phyloP scores from a whole-genome alignment of 202 grass and related monocot genomes.

The Zoysia matrella region DNA sequence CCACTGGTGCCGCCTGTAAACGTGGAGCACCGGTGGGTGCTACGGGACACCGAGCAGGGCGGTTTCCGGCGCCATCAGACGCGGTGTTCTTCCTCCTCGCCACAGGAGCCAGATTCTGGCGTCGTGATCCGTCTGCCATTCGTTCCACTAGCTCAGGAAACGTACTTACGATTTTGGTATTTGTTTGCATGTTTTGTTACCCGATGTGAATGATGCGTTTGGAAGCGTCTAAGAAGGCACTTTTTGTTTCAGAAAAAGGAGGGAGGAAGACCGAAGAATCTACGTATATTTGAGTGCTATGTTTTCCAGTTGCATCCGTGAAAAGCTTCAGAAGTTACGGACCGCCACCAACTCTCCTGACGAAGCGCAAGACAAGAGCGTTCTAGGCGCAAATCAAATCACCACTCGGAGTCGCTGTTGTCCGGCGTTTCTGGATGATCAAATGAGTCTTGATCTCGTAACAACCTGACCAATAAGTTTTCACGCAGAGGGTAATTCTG shows the following conservation, averaged over 20 bases:
- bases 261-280: not conserved
- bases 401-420: not conserved
- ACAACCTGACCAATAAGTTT: no score
- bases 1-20: conserved; percentile 6
- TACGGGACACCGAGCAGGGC: conserved; percentile 24
- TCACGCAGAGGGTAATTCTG: no score
- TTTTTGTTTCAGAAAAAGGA: not conserved
- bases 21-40: conserved; percentile 17
- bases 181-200: not conserved
- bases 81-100: not conserved
- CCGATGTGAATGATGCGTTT: not conserved
- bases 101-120: not conserved
- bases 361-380: not conserved
- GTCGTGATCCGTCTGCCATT: not conserved
- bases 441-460: not conserved
- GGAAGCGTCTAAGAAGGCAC: not conserved
- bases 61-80: conserved; percentile 6
- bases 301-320: not conserved
- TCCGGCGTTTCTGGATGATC: not conserved
- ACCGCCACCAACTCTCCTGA: conserved; percentile 19
- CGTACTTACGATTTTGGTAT: not conserved
- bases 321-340: conserved; percentile 12
- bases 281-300: not conserved
- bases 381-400: conserved; percentile 8
- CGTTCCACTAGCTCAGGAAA: not conserved